Conservation (phyloP, 805 yeast species). For the Myxozyma nipponensis region DNA sequence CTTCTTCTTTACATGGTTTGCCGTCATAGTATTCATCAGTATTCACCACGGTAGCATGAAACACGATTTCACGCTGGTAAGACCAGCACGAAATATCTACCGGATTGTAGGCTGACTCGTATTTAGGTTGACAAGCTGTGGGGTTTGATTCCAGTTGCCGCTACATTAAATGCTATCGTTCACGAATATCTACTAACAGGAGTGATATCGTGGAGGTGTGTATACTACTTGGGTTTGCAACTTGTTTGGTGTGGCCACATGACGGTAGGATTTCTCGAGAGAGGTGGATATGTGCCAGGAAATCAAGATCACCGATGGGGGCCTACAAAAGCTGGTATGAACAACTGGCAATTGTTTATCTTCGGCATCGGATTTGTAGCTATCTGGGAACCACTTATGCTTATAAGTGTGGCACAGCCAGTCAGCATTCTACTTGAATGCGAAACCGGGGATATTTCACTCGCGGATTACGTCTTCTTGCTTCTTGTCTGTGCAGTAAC, state of each 20-base stretch:
- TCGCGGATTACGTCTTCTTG: slow-evolving; percentile 3
- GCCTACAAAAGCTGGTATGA: slow-evolving; percentile 4
- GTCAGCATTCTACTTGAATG: slow-evolving; percentile 2
- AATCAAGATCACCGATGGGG: slow-evolving; percentile 14
- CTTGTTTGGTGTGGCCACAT: slow-evolving; percentile 15
- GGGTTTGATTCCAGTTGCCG: slow-evolving; percentile 10
- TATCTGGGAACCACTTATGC: slow-evolving; percentile 10
- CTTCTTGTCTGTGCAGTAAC: background rate
- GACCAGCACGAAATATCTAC: background rate
- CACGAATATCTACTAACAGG: slow-evolving; percentile 5
- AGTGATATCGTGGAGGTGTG: background rate
- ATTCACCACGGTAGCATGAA: slow-evolving; percentile 10
- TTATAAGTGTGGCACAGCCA: slow-evolving; percentile 8
- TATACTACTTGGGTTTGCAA: slow-evolving; percentile 2
- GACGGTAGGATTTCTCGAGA: slow-evolving; percentile 7
- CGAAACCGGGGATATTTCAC: background rate
- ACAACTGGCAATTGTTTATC: slow-evolving; percentile 3
- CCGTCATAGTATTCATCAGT: slow-evolving; percentile 9
- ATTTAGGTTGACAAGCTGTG: slow-evolving; percentile 18
- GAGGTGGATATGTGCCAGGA: slow-evolving; percentile 15
- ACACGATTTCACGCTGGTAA: slow-evolving; percentile 11
- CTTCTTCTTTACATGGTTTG: background rate
- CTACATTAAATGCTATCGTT: slow-evolving; percentile 6
- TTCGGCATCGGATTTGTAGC: slow-evolving; percentile 9
- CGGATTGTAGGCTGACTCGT: background rate